A percentile compares a stretch with the other conserved stretches of the same genome.
phyloP scores from a whole-genome alignment of 1,139 yeast species.

The Sugiyamaella paludigena region DNA sequence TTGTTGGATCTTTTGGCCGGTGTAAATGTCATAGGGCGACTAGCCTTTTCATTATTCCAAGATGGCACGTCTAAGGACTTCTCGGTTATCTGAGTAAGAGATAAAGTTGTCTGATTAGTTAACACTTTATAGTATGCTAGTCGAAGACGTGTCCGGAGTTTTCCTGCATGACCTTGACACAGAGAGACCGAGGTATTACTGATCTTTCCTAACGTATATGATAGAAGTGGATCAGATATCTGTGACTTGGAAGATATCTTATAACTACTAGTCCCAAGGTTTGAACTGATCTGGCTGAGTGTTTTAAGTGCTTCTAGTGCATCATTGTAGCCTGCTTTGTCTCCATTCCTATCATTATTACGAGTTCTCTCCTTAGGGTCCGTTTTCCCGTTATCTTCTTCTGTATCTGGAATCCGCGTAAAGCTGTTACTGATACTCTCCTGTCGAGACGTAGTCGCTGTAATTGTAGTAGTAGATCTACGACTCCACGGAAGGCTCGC shows the following conservation, averaged over 20 bases:
- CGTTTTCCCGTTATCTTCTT: background rate
- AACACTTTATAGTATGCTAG: constrained; percentile 75
- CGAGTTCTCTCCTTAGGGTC: too few species aligned
- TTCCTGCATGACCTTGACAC: constrained; percentile 15
- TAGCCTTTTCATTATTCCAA: background rate
- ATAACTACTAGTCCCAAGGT: too few species aligned
- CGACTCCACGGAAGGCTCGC: constrained; percentile 12
- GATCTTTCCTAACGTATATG: too few species aligned
- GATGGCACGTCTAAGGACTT: background rate
- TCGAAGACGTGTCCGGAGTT: constrained; percentile 53
- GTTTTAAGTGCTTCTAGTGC: too few species aligned
- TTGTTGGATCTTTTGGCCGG: too few species aligned
- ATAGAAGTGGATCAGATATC: too few species aligned
- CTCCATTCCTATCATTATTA: background rate
- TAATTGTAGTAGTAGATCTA: constrained; percentile 2
- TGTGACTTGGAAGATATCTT: too few species aligned
- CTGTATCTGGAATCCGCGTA: constrained; percentile 6
- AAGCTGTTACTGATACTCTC: background rate
- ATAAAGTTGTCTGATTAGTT: constrained; percentile 49
- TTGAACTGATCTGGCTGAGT: too few species aligned
- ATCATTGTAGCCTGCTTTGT: background rate
- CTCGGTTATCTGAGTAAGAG: constrained; percentile 34
- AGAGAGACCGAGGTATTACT: background rate
- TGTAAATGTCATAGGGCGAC: too few species aligned
- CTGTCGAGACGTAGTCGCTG: too few species aligned